Percentiles rank a stretch among this genome's conserved stretches.
phyloP scores from a whole-genome alignment of 2,329 filamentous ascomycete species.

The Dryadomyces sulphureus region DNA sequence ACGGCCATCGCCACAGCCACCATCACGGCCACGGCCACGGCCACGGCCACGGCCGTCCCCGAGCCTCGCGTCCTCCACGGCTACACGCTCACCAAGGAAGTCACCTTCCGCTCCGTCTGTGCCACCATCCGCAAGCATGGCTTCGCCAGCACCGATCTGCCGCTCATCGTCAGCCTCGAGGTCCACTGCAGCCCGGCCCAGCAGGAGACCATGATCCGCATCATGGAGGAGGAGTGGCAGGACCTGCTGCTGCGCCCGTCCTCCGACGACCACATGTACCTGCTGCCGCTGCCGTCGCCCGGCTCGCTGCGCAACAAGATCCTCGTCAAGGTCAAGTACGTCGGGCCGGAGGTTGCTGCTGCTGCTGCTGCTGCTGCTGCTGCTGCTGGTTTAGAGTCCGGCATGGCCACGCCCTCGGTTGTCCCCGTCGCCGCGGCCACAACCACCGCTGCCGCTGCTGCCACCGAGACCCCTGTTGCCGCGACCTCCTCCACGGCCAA shows the following conservation, averaged over 20 bases:
- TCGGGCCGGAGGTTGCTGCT: conserved; percentile 8
- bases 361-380: not conserved
- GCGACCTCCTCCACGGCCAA: conserved; percentile 10
- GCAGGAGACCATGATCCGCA: conserved; percentile 79
- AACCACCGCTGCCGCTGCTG: not conserved
- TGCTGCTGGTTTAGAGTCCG: too few species aligned
- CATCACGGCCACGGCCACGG: not conserved
- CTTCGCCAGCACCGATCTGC: conserved; percentile 61
- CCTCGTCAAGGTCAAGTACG: conserved; percentile 67
- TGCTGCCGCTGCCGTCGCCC: conserved; percentile 46
- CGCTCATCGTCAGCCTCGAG: conserved; percentile 88
- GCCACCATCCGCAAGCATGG: conserved; percentile 63
- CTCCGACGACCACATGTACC: conserved; percentile 28
- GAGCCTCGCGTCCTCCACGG: conserved; percentile 72
- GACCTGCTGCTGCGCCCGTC: conserved; percentile 47
- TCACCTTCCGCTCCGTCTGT: conserved; percentile 78
- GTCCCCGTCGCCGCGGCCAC: too few species aligned
- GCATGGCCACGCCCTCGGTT: too few species aligned
- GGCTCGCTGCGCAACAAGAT: conserved; percentile 62
- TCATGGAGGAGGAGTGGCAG: conserved; percentile 78
- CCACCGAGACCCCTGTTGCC: not conserved
- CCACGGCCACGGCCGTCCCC: conserved; percentile 1
- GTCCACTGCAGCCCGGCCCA: conserved; percentile 60
- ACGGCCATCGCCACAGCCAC: not conserved
- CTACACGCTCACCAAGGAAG: conserved; percentile 79